Evolutionary conservation across 148 eudicot species (phyloP), one percentile per base, ranked within the genome.

Genomic region (Chenopodium album): DNA sequence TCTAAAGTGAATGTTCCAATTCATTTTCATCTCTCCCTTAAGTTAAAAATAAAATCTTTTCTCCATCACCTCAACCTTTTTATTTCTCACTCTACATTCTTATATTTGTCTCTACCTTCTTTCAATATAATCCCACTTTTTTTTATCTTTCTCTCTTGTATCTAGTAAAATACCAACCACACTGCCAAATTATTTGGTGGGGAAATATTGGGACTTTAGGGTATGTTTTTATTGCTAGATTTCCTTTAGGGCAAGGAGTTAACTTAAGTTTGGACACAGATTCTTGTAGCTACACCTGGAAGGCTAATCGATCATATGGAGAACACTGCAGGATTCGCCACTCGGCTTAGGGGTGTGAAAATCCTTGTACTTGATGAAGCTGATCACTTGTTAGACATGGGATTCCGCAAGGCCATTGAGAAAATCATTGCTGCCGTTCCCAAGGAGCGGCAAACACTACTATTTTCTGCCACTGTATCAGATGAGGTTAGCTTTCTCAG

Each of bases 321-420:
- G 86, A 96, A 96, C 82, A 96, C 99, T 69, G 73, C 95, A 68
- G 98, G 99, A 80, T 96, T 96, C 81, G 93, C 95, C 26, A 94
- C 90, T 69, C 91, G 97, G 78, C 89, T 96, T 63, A 92, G 87
- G 95, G 99, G 99, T 54, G 91, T 96, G 79, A 96, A 96, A 91
- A 91, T 94, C 28, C 95, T 96, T 78, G 95, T 96, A 77, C 98
- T 96, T 68, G 99, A 96, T 85, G 99, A 96, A 89, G 99, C 99
- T 67, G 99, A 96, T 90, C 98, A 91, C 86, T 80, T 96, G 76
- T 85, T 96, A 82, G 98, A 94, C 87, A 96, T 96, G 99, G 99
- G 99, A 81, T 96, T 96, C 68, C 97, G 99, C 60, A 94, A 85
- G 85, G 99, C 92, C 73, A 92, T 96, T 81, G 99, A 92, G 84